Percentiles rank a stretch among this genome's conserved stretches.
Conservation (phyloP, 1,284 basidiomycete species). For the Pterulicium gracile region DNA sequence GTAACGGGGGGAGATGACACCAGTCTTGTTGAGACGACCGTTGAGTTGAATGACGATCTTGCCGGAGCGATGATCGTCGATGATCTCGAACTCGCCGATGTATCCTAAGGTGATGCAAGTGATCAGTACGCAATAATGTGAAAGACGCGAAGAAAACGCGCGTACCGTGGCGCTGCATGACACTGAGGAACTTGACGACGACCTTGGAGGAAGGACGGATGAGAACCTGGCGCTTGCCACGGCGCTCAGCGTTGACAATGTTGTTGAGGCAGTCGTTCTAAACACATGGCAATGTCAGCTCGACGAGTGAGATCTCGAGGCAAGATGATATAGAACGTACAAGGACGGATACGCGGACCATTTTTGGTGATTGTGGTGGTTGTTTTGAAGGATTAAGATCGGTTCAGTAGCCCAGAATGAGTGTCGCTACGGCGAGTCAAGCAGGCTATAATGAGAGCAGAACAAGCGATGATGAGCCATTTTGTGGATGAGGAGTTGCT, state of each 20-base stretch:
- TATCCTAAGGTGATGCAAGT: constrained; percentile 59
- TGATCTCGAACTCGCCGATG: constrained; percentile 98
- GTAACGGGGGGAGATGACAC: constrained; percentile 98
- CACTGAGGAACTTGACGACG: constrained; percentile 89
- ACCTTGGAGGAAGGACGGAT: constrained; percentile 95
- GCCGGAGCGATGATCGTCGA: constrained; percentile 98
- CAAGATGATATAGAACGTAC: constrained; percentile 31
- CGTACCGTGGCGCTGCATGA: constrained; percentile 97
- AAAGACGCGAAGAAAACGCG: constrained; percentile 8
- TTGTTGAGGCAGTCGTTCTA: constrained; percentile 89
- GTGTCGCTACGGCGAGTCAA: constrained; percentile 78
- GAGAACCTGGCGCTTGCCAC: constrained; percentile 96
- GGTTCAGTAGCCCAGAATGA: constrained; percentile 47
- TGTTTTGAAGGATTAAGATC: constrained; percentile 11
- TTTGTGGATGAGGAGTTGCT: not conserved
- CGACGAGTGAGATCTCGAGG: constrained; percentile 7
- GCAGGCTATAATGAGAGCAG: constrained; percentile 30
- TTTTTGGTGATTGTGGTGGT: constrained; percentile 27
- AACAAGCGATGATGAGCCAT: constrained; percentile 8
- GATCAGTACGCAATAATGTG: not conserved
- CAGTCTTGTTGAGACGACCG: constrained; percentile 96
- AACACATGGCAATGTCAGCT: not conserved
- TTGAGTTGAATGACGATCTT: constrained; percentile 99
- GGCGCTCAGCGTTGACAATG: constrained; percentile 97
- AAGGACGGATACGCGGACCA: constrained; percentile 81